phyloP scores from a whole-genome alignment of 2,329 filamentous ascomycete species.

The Botryotinia calthae region DNA sequence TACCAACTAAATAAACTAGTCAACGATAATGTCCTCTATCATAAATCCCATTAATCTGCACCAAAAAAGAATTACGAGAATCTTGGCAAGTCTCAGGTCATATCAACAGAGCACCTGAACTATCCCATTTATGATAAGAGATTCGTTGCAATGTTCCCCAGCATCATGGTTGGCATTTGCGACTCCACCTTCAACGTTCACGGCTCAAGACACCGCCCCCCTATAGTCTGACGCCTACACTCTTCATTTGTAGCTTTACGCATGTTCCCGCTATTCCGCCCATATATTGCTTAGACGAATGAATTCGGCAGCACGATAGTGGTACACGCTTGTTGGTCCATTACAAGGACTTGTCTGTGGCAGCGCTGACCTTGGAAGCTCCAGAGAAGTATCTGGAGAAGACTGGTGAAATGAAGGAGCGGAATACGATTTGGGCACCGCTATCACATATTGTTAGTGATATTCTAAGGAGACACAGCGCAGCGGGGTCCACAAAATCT shows the following conservation, averaged over 20 bases:
- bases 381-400: constrained; percentile 84
- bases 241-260: not conserved
- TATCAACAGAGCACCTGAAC: constrained; percentile 7
- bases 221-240: not conserved
- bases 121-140: constrained; percentile 11
- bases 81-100: not conserved
- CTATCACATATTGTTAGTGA: constrained; percentile 47
- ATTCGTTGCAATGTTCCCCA: constrained; percentile 9
- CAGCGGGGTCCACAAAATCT: constrained; percentile 40
- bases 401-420: constrained; percentile 88
- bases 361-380: constrained; percentile 72
- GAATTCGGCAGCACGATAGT: constrained; percentile 18
- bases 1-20: constrained; percentile 3
- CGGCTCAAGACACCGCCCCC: constrained; percentile 7
- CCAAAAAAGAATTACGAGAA: constrained; percentile 1
- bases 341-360: constrained; percentile 65
- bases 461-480: not conserved
- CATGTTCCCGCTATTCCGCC: constrained; percentile 20
- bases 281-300: constrained; percentile 13
- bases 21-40: not conserved
- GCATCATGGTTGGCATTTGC: not conserved
- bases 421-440: constrained; percentile 94
- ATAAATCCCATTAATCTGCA: constrained; percentile 6
- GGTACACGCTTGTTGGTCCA: constrained; percentile 14
- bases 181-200: constrained; percentile 5